Evolutionary conservation across 805 yeast genomes (phyloP).

Genomic region (Isabelozyma pseudorhagii): DNA sequence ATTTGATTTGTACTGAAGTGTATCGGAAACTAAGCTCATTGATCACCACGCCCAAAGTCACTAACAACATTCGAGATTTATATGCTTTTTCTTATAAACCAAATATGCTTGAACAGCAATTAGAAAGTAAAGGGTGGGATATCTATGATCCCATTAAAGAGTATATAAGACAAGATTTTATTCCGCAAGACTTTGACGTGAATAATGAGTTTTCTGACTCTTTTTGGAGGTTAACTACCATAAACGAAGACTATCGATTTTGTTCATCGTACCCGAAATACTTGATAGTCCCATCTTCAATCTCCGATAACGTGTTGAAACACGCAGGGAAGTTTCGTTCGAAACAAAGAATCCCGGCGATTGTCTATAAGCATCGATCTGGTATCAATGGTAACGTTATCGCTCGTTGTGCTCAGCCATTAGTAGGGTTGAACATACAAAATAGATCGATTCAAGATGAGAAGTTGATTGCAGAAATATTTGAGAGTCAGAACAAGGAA

Average conservation of each 20-base stretch:
- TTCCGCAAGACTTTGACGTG: conserved; percentile 12
- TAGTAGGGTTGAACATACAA: conserved; percentile 80
- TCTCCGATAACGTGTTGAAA: conserved; percentile 76
- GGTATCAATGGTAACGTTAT: conserved; percentile 68
- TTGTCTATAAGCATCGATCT: conserved; percentile 66
- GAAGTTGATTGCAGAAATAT: conserved; percentile 69
- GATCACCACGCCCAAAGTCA: conserved; percentile 53
- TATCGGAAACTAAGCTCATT: conserved; percentile 67
- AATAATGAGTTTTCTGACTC: conserved; percentile 1
- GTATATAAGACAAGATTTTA: conserved; percentile 70
- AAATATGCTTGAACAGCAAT: conserved; percentile 59
- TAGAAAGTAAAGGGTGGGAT: conserved; percentile 61
- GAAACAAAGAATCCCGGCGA: conserved; percentile 76
- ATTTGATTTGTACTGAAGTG: conserved; percentile 61
- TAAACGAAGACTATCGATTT: conserved; percentile 64
- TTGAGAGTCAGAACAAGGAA: conserved; percentile 50
- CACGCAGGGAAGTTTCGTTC: conserved; percentile 88
- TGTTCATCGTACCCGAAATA: conserved; percentile 73
- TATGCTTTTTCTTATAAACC: conserved; percentile 85
- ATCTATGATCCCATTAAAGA: conserved; percentile 62
- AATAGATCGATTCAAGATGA: conserved; percentile 91
- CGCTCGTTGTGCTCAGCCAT: conserved; percentile 88
- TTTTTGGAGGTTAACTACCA: conserved; percentile 67
- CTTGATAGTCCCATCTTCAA: conserved; percentile 67
- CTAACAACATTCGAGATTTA: conserved; percentile 40